Conservation (phyloP, 805 yeast genomes). For the Wickerhamiella lipophila region DNA sequence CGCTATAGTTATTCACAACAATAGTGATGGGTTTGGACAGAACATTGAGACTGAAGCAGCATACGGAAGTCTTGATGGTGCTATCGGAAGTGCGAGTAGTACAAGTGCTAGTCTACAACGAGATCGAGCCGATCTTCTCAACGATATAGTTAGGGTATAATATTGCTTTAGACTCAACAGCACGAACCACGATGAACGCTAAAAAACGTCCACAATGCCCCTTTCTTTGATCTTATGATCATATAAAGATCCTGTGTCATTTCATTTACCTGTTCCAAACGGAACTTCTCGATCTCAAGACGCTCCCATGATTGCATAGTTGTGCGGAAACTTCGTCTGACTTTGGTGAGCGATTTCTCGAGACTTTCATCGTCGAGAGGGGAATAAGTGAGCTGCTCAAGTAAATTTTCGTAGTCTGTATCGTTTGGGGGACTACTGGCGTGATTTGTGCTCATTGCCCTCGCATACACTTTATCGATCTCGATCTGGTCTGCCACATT, state of each 20-base stretch:
- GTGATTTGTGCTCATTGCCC: not conserved
- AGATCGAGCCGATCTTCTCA: slow-evolving; percentile 6
- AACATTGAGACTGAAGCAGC: slow-evolving; percentile 18
- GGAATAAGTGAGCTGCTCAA: not conserved
- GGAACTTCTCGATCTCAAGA: not conserved
- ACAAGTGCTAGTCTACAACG: slow-evolving; percentile 17
- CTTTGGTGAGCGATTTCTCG: not conserved
- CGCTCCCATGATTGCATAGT: slow-evolving; percentile 1
- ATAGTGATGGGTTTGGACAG: slow-evolving; percentile 20
- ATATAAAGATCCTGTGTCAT: not conserved
- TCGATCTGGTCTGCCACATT: not conserved
- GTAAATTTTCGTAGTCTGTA: not conserved
- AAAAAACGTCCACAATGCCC: not conserved
- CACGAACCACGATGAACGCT: not conserved
- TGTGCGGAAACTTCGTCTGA: not conserved
- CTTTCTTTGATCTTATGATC: not conserved
- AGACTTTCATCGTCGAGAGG: not conserved
- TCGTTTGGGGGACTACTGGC: not conserved
- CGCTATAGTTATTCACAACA: slow-evolving; percentile 17
- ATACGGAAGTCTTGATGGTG: slow-evolving; percentile 19
- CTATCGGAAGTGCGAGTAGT: slow-evolving; percentile 18
- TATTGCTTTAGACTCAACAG: not conserved
- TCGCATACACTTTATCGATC: not conserved
- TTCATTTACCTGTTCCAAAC: not conserved
- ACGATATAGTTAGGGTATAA: not conserved